Evolutionary conservation across 148 eudicot genomes (phyloP), one percentile per base, ranked within the genome.

Genomic region (Heliosperma pusillum): DNA sequence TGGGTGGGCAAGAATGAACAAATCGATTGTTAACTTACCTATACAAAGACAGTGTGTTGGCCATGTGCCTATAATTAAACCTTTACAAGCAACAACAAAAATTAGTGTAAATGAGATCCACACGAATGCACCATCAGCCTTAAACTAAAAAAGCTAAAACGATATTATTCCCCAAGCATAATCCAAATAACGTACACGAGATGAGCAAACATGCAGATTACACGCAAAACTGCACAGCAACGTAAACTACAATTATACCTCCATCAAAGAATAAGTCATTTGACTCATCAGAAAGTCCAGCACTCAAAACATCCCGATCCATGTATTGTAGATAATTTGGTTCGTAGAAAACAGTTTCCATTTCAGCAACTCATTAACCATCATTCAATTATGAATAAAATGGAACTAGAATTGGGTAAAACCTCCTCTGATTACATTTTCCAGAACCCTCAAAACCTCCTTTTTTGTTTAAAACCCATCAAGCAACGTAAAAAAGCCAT

Each of bases 21-120:
- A 66, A 62, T 25, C 52, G 4, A 33, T 7, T 25, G 53, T 27
- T 12, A 25, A 19, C 63, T 82, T 80, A 91, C 98, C 98, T 91
- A 79, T 94, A 94, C 66, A 94, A 79, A 40, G 98, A 94, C 72
- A 91, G 76, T 56, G 98, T 94, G 80, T 94, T 94, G 67, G 98
- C 98, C 98, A 94, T 94, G 82, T 94, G 98, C 11, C 98, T 86
- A 85, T 94, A 94, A 77, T 94, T 94, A 78, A 94, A 94, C 98
- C 98, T 94, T 84, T 69, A 72, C 21, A 71, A 74, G 27, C 69
- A 78, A 78, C 36, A 77, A 75, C 10, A 24, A 11, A 22, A 56
- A 69, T 19, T n/a, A 15, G 11, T 61, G 30, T 26, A 11, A 24
- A 21, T 24, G 5, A 24, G 65, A 61, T 61, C 65, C 42, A 42